Percentiles rank a stretch among this genome's conserved stretches.
phyloP scores from a whole-genome alignment of 2,329 filamentous ascomycete species.

The Aspergillus piperis region DNA sequence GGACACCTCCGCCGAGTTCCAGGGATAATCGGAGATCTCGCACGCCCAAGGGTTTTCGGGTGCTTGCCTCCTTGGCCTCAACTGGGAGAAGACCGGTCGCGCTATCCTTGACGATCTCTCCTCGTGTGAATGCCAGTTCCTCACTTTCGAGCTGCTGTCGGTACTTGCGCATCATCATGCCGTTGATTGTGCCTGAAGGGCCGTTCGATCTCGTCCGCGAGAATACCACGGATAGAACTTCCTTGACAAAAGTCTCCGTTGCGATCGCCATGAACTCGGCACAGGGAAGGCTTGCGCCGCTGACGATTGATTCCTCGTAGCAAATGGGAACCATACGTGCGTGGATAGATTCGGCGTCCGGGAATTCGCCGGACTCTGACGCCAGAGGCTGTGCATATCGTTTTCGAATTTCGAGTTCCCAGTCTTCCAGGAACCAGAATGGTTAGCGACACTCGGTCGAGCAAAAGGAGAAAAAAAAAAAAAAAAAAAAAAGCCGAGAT shows the following conservation, averaged over 20 bases:
- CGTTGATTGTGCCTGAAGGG: slow-evolving; percentile 64
- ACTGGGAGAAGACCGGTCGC: slow-evolving; percentile 73
- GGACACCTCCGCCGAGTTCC: slow-evolving; percentile 71
- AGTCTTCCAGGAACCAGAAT: slow-evolving; percentile 44
- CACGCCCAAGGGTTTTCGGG: slow-evolving; percentile 71
- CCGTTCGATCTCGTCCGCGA: slow-evolving; percentile 58
- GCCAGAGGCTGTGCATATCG: slow-evolving; percentile 64
- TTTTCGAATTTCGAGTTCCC: slow-evolving; percentile 66
- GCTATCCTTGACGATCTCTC: slow-evolving; percentile 72
- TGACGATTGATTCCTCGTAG: slow-evolving; percentile 63
- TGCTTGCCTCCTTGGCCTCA: slow-evolving; percentile 74
- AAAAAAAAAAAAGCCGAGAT: background rate
- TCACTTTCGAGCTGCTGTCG: slow-evolving; percentile 72
- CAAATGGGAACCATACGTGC: slow-evolving; percentile 65
- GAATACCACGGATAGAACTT: slow-evolving; percentile 58
- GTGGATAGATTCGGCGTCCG: slow-evolving; percentile 58
- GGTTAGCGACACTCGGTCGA: slow-evolving; percentile 18
- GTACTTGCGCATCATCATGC: slow-evolving; percentile 79
- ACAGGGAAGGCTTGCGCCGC: slow-evolving; percentile 55
- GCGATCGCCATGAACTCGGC: slow-evolving; percentile 63
- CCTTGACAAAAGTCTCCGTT: slow-evolving; percentile 64
- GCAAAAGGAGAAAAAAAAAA: slow-evolving; percentile 11
- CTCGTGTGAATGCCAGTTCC: slow-evolving; percentile 70
- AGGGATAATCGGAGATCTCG: slow-evolving; percentile 76
- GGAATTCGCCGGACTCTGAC: slow-evolving; percentile 64